phyloP scores from a whole-genome alignment of 2,329 filamentous ascomycete species.

The Pseudopithomyces maydicus region DNA sequence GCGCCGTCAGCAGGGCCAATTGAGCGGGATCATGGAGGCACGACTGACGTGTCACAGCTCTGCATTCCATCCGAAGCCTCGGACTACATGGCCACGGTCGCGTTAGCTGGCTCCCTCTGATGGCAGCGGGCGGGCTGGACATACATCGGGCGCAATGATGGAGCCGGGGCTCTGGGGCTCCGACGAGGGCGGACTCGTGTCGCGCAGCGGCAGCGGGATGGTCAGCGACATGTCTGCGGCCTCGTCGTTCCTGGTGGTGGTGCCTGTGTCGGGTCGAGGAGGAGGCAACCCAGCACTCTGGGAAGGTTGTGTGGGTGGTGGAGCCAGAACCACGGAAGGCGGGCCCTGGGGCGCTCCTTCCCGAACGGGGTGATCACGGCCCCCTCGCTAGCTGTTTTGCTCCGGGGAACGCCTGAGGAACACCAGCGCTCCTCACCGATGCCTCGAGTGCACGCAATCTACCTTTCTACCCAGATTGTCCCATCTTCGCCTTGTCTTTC shows the following conservation, averaged over 20 bases:
- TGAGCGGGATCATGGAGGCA: conserved; percentile 2
- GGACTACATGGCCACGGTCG: conserved; percentile 27
- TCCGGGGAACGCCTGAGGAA: neutral
- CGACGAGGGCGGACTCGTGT: conserved; percentile 26
- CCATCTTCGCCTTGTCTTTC: neutral
- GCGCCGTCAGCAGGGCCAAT: conserved; percentile 21
- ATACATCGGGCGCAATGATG: conserved; percentile 32
- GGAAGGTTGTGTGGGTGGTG: conserved; percentile 15
- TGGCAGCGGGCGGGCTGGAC: conserved; percentile 10
- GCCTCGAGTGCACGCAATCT: no score
- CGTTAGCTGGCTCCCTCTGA: neutral
- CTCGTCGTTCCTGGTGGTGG: conserved; percentile 5
- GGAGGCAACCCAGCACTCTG: conserved; percentile 16
- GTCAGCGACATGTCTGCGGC: conserved; percentile 25
- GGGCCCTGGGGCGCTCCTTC: conserved; percentile 11
- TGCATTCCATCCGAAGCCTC: conserved; percentile 37
- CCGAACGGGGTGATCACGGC: conserved; percentile 1
- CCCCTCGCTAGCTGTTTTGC: neutral
- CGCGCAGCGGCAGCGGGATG: conserved; percentile 22
- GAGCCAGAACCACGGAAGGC: conserved; percentile 13
- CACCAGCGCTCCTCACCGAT: neutral
- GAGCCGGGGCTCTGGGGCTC: conserved; percentile 25
- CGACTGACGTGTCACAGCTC: conserved; percentile 40
- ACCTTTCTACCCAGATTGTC: no score
- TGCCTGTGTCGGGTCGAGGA: conserved; percentile 9